Evolutionary conservation across 139 green algal genomes (phyloP).

Genomic region (Bryopsis sp.): DNA sequence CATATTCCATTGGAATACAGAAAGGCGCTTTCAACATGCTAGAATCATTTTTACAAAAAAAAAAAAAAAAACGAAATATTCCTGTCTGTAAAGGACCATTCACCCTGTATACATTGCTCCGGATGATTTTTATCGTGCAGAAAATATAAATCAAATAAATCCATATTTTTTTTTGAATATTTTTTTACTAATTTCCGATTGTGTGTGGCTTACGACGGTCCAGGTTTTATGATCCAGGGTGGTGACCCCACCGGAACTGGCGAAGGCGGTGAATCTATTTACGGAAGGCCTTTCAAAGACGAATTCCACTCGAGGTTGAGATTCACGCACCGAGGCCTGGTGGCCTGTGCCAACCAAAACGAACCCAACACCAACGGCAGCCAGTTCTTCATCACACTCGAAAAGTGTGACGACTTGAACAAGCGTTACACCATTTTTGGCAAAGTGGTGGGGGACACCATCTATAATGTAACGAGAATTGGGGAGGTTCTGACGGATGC

Average conservation of each 20-base stretch:
- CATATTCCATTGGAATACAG: too few relatives aligned
- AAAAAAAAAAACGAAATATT: too few relatives aligned
- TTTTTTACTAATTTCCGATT: background rate
- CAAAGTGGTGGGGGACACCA: conserved; percentile 75
- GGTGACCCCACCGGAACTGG: conserved; percentile 75
- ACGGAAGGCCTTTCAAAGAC: conserved; percentile 66
- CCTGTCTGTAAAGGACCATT: too few relatives aligned
- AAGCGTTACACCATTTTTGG: conserved; percentile 91
- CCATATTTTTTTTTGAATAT: conserved; percentile 3
- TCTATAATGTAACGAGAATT: conserved; percentile 86
- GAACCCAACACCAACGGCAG: conserved; percentile 75
- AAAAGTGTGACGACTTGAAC: conserved; percentile 56
- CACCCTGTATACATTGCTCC: too few relatives aligned
- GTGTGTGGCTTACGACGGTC: background rate
- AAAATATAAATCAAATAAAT: too few relatives aligned
- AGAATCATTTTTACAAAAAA: too few relatives aligned
- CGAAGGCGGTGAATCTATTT: conserved; percentile 61
- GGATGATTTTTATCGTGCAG: too few relatives aligned
- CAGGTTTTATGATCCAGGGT: conserved; percentile 47
- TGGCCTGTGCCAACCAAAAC: conserved; percentile 91
- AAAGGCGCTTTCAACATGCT: too few relatives aligned
- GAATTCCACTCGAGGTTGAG: conserved; percentile 86
- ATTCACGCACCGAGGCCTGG: conserved; percentile 83
- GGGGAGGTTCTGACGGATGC: conserved; percentile 68
- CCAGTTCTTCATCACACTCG: conserved; percentile 91